Evolutionary conservation across 169 alveolate genomes (phyloP).

Genomic region (Eimeria sp.): DNA sequence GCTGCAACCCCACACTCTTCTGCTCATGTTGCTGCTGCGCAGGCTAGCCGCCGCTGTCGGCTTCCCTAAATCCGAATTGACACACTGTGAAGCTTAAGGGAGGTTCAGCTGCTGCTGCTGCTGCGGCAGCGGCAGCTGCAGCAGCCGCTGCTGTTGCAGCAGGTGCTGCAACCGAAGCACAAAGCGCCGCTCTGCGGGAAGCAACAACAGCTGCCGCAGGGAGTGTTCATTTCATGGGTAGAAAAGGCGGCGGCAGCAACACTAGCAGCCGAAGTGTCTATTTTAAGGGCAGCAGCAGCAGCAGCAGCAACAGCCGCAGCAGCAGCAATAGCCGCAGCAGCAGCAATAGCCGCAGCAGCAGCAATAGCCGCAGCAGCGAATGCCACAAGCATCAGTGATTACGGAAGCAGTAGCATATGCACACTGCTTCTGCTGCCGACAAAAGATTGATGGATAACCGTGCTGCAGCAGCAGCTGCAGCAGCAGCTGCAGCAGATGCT

Average conservation of each 20-base stretch:
- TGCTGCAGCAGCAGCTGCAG: not conserved
- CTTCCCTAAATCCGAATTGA: not conserved
- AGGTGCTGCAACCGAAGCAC: not conserved
- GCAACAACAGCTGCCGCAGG: not conserved
- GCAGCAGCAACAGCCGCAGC: conserved; percentile 13
- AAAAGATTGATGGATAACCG: not conserved
- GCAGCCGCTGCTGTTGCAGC: conserved; percentile 14
- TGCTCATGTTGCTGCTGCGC: not conserved
- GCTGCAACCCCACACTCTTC: not conserved
- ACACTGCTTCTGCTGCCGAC: not conserved
- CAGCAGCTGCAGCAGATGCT: not conserved
- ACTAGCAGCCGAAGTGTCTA: not conserved
- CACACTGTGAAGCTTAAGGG: conserved; percentile 25
- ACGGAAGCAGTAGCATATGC: not conserved
- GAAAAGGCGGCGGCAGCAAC: not conserved
- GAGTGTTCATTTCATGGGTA: not conserved
- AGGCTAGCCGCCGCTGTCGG: conserved; percentile 55
- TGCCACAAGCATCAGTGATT: not conserved
- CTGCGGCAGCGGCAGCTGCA: not conserved
- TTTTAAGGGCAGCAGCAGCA: not conserved
- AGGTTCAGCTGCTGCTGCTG: conserved; percentile 27
- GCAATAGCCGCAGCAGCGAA: not conserved
- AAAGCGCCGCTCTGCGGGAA: not conserved
- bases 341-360: not conserved
- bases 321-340: not conserved